Base-by-base conservation (phyloP, 768 basidiomycete genomes). In the Boletus sensibilis region DNA sequence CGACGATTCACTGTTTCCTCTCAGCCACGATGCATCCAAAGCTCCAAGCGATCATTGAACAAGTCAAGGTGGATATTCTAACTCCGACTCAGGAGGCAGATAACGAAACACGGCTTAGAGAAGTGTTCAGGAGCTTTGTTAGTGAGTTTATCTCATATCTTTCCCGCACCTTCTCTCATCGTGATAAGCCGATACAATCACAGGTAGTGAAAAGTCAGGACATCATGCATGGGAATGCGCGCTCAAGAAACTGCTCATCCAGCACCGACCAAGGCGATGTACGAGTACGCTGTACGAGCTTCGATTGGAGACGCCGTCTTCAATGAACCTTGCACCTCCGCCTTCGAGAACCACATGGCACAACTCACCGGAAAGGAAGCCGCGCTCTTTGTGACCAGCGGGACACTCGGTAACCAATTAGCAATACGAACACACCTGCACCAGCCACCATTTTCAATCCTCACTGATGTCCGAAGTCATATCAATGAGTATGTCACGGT, bases 371-470 rank as follows among this genome's bases (percentile, higher is more conserved):
- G 96, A 56, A 98, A 97, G 72, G 94, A 96, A 72, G 93, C 92
- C 4, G 94, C 82, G 0, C 72, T 98, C 51, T 98, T 97, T 74
- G 78, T 94, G 60, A 78, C 92, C 9, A 92, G 90, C 45, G 97
- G 96, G 8, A 95, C 95, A 3, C 88, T 91, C 77, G 87, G 89
- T n/a, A 92, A 94, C 69, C 91, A 93, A 69, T 80, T 98, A 52
- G 93, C 90, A 6, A 76, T 97, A 52, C 84, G 97, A 53, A 85
- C 91, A 0, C 95, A 96, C 70, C 82, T 99, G 43, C 82, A 79
- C 53, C 94, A 95, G 65, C 96, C 96, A 1, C 96, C 96, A 0
- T 89, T 95, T 74, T 87, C 92, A 13, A 78, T 99, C 38, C 73
- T 98, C 11, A 83, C 82, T 58, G 95, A 98, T 65, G 78, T 86